Evolutionary conservation across 179 eudicot species (phyloP).

Genomic region (Beta lomatogona): DNA sequence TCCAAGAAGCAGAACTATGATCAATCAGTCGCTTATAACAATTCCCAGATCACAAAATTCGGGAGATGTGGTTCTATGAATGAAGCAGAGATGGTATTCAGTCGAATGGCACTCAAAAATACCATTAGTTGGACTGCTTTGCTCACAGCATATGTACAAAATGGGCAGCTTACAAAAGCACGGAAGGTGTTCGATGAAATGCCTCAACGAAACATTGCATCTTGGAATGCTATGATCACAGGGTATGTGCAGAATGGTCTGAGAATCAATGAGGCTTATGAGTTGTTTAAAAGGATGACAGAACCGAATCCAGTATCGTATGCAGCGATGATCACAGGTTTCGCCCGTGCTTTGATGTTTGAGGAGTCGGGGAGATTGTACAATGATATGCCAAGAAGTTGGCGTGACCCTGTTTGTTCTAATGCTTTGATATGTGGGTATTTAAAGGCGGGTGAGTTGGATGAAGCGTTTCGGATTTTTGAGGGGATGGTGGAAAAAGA

Average conservation of each 20-base stretch:
- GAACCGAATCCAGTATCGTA: conserved; percentile 59
- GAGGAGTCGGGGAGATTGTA: conserved; percentile 54
- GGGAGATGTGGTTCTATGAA: conserved; percentile 56
- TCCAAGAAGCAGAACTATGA: conserved; percentile 1
- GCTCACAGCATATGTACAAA: conserved; percentile 53
- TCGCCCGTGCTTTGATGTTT: conserved; percentile 48
- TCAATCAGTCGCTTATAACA: conserved; percentile 34
- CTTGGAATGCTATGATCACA: conserved; percentile 77
- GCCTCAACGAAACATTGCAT: conserved; percentile 57
- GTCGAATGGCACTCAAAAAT: conserved; percentile 44
- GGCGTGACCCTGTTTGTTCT: conserved; percentile 68
- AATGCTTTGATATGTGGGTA: conserved; percentile 70
- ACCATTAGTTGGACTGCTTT: conserved; percentile 61
- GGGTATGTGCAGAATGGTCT: conserved; percentile 40
- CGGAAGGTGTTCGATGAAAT: conserved; percentile 68
- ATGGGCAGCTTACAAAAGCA: conserved; percentile 47
- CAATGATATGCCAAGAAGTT: conserved; percentile 38
- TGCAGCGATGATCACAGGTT: conserved; percentile 67
- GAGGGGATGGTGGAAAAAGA: conserved; percentile 53
- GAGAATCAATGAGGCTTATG: conserved; percentile 40
- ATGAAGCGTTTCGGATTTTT: conserved; percentile 45
- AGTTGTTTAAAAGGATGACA: conserved; percentile 59
- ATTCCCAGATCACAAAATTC: conserved; percentile 57
- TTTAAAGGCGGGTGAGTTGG: conserved; percentile 48
- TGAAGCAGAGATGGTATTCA: conserved; percentile 53